Conservation (phyloP, 768 basidiomycete genomes). For the Mycena chlorophos region DNA sequence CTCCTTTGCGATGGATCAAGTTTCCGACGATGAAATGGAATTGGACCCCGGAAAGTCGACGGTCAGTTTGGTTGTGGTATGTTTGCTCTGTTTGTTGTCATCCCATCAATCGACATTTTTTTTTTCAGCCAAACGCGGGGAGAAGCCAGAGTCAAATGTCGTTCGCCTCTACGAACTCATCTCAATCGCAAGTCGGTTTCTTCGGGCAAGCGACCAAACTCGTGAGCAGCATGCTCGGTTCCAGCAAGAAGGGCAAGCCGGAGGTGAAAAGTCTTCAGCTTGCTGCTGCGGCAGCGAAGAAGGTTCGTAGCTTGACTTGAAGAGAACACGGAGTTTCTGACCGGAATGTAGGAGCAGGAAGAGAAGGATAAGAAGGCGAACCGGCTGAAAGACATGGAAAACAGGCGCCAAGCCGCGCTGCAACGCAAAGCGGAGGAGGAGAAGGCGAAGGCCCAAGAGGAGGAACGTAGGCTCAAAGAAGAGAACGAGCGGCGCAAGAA, state of each 20-base stretch:
- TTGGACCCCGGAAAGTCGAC: slow-evolving; percentile 40
- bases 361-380: slow-evolving; percentile 78
- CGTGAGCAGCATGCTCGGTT: slow-evolving; percentile 64
- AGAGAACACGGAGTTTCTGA: slow-evolving; percentile 9
- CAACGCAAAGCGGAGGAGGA: slow-evolving; percentile 83
- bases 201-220: slow-evolving; percentile 71
- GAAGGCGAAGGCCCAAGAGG: slow-evolving; percentile 57
- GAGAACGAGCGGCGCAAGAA: slow-evolving; percentile 78
- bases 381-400: slow-evolving; percentile 79
- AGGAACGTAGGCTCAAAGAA: slow-evolving; percentile 71
- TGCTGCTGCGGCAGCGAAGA: slow-evolving; percentile 84
- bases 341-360: slow-evolving; percentile 73
- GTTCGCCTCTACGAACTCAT: slow-evolving; percentile 48
- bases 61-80: slow-evolving; percentile 44
- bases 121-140: slow-evolving; percentile 27
- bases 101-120: slow-evolving; percentile 8
- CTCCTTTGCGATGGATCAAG: slow-evolving; percentile 38
- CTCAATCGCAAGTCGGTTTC: slow-evolving; percentile 59
- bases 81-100: no score
- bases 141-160: slow-evolving; percentile 59
- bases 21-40: slow-evolving; percentile 39
- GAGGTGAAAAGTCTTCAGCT: slow-evolving; percentile 82
- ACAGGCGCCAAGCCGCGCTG: slow-evolving; percentile 65
- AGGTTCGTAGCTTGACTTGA: slow-evolving; percentile 49
- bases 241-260: slow-evolving; percentile 68